Conservation (phyloP, 768 basidiomycete genomes). For the Sporobolomyces roseus region DNA sequence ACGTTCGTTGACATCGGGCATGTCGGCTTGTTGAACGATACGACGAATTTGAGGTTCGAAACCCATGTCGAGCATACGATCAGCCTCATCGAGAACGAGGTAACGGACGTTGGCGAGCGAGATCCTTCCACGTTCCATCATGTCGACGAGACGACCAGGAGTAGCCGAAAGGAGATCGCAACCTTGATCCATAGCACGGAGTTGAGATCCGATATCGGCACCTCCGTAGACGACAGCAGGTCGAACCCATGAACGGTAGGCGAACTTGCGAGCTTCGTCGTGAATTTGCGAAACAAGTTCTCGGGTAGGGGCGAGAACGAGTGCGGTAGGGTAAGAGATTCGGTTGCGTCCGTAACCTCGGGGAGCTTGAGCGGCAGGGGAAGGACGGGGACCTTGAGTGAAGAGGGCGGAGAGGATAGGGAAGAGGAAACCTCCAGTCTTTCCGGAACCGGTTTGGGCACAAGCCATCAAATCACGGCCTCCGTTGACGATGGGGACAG, state of each 20-base stretch:
- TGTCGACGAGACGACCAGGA: conserved; percentile 93
- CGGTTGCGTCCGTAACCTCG: conserved; percentile 63
- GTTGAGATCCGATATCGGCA: conserved; percentile 93
- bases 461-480: conserved; percentile 76
- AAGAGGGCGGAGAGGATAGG: conserved; percentile 95
- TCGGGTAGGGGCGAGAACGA: conserved; percentile 95
- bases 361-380: conserved; percentile 54
- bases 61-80: conserved; percentile 99
- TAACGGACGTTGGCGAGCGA: conserved; percentile 94
- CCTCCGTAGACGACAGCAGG: conserved; percentile 99
- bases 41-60: conserved; percentile 99
- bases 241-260: conserved; percentile 98
- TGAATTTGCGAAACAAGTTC: conserved; percentile 99
- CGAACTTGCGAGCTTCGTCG: conserved; percentile 97
- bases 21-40: conserved; percentile 96
- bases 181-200: conserved; percentile 89
- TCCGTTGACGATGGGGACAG: conserved; percentile 91
- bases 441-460: conserved; percentile 98
- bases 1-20: conserved; percentile 85
- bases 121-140: conserved; percentile 96
- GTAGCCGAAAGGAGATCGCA: conserved; percentile 96
- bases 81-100: conserved; percentile 97
- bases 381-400: conserved; percentile 68
- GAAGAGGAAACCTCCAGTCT: conserved; percentile 98
- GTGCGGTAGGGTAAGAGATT: conserved; percentile 94